These are phyloP conservation scores for Chenopodium formosanum DNA, from an alignment of 148 eudicot species.

Conservation along the genomic window DNA sequence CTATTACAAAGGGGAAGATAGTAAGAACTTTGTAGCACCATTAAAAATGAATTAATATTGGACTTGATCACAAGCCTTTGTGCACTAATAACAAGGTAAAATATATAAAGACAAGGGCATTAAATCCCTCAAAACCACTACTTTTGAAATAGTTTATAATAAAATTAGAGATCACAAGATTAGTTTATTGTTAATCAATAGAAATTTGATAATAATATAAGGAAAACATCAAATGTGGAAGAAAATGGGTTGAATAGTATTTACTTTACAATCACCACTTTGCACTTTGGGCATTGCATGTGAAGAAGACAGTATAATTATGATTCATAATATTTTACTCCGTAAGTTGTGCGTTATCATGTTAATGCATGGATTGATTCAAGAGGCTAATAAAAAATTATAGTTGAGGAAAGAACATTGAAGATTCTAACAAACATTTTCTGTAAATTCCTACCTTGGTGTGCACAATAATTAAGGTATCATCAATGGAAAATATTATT, in stretches of 20 bases:
- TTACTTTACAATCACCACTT: not conserved
- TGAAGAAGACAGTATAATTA: not conserved
- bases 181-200: not conserved
- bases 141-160: not conserved
- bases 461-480: not conserved
- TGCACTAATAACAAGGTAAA: no score
- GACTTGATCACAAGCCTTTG: no score
- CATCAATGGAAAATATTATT: not conserved
- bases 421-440: slow-evolving; percentile 12
- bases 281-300: slow-evolving; percentile 6
- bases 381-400: not conserved
- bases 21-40: no score
- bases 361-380: not conserved
- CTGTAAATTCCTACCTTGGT: not conserved
- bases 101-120: no score
- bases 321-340: not conserved
- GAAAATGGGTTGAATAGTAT: not conserved
- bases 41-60: no score
- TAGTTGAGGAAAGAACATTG: not conserved
- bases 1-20: no score
- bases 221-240: not conserved
- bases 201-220: not conserved
- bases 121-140: no score
- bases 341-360: not conserved
- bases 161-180: not conserved